Evolutionary conservation across 2,329 filamentous ascomycete species (phyloP).

Genomic region (Curvularia hawaiiensis): DNA sequence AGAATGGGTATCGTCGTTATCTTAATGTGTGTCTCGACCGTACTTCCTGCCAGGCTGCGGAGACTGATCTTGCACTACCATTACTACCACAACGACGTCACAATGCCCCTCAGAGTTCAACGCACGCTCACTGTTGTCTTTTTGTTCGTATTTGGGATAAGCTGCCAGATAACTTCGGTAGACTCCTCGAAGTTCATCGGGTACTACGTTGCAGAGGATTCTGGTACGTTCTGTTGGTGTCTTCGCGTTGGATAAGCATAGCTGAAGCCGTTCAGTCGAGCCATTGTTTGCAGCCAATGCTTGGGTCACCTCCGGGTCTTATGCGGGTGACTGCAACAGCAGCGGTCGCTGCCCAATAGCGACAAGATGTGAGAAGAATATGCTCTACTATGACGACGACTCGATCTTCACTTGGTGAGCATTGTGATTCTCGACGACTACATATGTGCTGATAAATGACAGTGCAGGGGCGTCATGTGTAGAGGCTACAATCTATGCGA

Average conservation of each 20-base stretch:
- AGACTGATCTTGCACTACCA: background rate
- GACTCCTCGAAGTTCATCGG: background rate
- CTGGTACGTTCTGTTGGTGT: background rate
- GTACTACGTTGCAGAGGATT: background rate
- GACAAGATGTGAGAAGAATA: background rate
- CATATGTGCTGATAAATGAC: background rate
- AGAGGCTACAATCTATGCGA: conserved; percentile 8
- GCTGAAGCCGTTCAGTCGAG: background rate
- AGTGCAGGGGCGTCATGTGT: background rate
- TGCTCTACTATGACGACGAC: background rate
- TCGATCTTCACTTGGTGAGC: background rate
- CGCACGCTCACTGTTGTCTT: background rate
- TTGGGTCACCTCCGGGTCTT: background rate
- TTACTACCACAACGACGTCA: background rate
- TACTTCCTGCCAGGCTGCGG: background rate
- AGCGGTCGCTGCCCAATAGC: background rate
- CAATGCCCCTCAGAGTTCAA: background rate
- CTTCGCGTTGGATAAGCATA: background rate
- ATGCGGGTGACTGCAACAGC: background rate
- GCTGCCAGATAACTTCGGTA: background rate
- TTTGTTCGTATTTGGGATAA: background rate
- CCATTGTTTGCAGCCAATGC: background rate
- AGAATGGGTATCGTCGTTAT: background rate
- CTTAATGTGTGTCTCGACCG: background rate
- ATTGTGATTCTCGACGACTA: background rate